A percentile compares a stretch with the other conserved stretches of the same genome.
Evolutionary conservation across 495 filamentous ascomycete genomes (phyloP).

Genomic region (Neurospora sp.): DNA sequence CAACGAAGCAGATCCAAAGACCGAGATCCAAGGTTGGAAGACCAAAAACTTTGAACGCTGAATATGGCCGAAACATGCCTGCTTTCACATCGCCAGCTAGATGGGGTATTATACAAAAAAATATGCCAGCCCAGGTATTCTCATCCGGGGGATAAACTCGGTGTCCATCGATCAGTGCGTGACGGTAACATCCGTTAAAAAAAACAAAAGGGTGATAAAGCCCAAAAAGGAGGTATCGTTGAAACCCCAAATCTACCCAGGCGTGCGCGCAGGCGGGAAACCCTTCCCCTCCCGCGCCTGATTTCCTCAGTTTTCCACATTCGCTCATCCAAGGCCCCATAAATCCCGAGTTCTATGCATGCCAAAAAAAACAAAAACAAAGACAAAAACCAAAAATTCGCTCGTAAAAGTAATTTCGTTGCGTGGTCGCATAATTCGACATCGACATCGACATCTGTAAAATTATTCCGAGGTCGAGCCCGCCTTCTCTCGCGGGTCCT

Average conservation of each 20-base stretch:
- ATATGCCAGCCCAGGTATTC: constrained; percentile 10
- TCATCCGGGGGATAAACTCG: constrained; percentile 4
- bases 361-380: not conserved
- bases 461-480: not conserved
- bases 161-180: not conserved
- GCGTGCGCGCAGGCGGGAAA: not conserved
- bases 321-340: not conserved
- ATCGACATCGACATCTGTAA: not conserved
- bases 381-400: not conserved
- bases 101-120: constrained; percentile 24
- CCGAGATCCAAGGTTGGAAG: not conserved
- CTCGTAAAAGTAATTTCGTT: not conserved
- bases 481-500: not conserved
- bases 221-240: not conserved
- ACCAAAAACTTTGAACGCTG: not conserved
- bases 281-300: not conserved
- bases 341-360: not conserved
- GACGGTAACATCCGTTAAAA: not conserved
- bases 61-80: not conserved
- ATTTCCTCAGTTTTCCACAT: not conserved
- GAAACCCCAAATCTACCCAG: not conserved
- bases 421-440: not conserved
- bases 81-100: constrained; percentile 9
- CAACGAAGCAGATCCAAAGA: not conserved
- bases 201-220: constrained; percentile 1